phyloP scores from a whole-genome alignment of 257 asterid genomes.

The Penstemon barbatus region DNA sequence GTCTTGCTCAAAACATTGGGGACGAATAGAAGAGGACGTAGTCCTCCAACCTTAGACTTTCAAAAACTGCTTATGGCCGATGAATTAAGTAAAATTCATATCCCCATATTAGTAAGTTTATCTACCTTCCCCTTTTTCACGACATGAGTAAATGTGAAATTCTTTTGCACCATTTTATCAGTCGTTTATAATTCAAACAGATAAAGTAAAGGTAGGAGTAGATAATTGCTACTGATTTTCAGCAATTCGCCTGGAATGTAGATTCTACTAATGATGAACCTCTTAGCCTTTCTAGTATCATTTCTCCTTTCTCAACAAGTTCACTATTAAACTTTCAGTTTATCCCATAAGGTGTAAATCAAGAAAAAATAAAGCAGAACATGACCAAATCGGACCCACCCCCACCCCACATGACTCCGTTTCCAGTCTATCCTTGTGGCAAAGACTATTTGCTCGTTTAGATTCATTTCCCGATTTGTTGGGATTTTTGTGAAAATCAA shows the following conservation, averaged over 20 bases:
- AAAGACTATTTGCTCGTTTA: background rate
- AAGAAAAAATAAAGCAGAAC: background rate
- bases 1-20: conserved; percentile 4
- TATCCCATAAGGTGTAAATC: background rate
- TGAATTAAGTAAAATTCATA: background rate
- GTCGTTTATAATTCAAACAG: background rate
- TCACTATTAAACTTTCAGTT: background rate
- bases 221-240: too few species aligned
- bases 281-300: too few species aligned
- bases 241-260: too few species aligned
- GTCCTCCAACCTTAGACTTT: background rate
- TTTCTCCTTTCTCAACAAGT: background rate
- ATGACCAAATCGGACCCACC: background rate
- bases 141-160: background rate
- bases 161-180: background rate
- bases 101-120: background rate
- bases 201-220: too few species aligned
- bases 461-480: too few species aligned
- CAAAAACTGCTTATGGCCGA: conserved; percentile 5
- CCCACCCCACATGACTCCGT: too few species aligned
- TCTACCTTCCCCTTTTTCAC: background rate
- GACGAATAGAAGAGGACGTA: background rate
- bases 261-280: too few species aligned
- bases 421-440: conserved; percentile 3
- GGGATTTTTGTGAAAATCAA: too few species aligned